Evolutionary conservation across 148 eudicot genomes (phyloP).

Genomic region (Arctostaphylos glauca): DNA sequence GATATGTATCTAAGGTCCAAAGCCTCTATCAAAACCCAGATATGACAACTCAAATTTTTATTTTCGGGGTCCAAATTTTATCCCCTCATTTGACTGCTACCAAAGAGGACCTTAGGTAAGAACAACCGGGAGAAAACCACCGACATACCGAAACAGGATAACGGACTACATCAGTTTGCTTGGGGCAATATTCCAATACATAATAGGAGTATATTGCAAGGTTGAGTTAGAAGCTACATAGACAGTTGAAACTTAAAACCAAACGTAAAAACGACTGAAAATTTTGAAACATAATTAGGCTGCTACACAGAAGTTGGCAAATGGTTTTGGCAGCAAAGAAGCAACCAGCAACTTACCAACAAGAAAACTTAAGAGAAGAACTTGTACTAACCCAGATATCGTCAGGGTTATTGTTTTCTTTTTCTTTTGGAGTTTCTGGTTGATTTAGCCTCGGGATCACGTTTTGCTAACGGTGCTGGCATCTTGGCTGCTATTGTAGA

Average conservation of each 20-base stretch:
- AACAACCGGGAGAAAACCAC: not conserved
- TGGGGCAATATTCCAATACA: not conserved
- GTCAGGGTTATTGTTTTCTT: constrained; percentile 37
- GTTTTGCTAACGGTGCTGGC: constrained; percentile 19
- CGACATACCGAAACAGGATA: not conserved
- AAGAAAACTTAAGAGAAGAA: not conserved
- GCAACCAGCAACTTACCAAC: not conserved
- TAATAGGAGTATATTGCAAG: not conserved
- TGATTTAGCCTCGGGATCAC: constrained; percentile 26
- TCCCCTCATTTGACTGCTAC: no score
- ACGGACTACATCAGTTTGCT: not conserved
- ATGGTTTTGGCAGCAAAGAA: constrained; percentile 5
- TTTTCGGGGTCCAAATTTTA: no score
- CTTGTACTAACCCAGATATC: not conserved
- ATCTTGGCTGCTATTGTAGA: constrained; percentile 54
- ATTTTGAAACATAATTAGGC: not conserved
- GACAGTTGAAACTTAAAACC: not conserved
- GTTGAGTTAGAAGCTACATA: not conserved
- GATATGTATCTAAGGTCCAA: no score
- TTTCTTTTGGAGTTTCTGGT: constrained; percentile 43
- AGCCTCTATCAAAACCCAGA: no score
- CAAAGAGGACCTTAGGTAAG: no score
- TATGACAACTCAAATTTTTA: no score
- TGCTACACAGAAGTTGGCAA: not conserved
- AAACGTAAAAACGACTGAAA: not conserved